phyloP scores from a whole-genome alignment of 441 rosid species.

The Gossypium schwendimanii region DNA sequence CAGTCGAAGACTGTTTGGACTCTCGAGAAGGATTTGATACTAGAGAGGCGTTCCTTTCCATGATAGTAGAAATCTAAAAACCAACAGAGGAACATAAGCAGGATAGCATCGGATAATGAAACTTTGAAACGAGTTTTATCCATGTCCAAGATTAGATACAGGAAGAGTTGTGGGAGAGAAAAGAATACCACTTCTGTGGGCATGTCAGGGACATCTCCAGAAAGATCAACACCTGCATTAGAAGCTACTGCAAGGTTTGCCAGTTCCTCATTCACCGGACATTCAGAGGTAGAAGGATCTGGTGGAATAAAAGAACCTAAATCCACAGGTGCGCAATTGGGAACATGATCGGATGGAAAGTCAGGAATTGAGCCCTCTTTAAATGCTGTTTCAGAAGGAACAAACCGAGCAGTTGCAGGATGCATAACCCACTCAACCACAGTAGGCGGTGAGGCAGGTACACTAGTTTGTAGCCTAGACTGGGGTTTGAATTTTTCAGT shows the following conservation, averaged over 20 bases:
- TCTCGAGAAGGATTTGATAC: constrained; percentile 18
- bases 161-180: constrained; percentile 3
- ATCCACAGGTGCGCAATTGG: constrained; percentile 30
- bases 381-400: constrained; percentile 24
- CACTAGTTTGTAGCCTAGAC: constrained; percentile 25
- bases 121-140: background rate
- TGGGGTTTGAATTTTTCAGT: constrained; percentile 45
- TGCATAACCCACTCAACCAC: constrained; percentile 23
- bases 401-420: constrained; percentile 14
- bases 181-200: constrained; percentile 31
- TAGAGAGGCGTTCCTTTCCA: constrained; percentile 21
- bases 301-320: constrained; percentile 21
- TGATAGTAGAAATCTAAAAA: constrained; percentile 26
- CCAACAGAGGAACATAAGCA: background rate
- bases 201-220: constrained; percentile 23
- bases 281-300: constrained; percentile 31
- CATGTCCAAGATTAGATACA: background rate
- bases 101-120: background rate
- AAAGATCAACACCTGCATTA: constrained; percentile 10
- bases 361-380: constrained; percentile 30
- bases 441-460: constrained; percentile 14
- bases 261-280: constrained; percentile 29
- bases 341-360: constrained; percentile 22
- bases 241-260: constrained; percentile 26
- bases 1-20: constrained; percentile 19